A percentile compares a stretch with the other conserved stretches of the same genome.
Evolutionary conservation across 2,329 filamentous ascomycete species (phyloP).

Genomic region (Pseudocercospora musae): DNA sequence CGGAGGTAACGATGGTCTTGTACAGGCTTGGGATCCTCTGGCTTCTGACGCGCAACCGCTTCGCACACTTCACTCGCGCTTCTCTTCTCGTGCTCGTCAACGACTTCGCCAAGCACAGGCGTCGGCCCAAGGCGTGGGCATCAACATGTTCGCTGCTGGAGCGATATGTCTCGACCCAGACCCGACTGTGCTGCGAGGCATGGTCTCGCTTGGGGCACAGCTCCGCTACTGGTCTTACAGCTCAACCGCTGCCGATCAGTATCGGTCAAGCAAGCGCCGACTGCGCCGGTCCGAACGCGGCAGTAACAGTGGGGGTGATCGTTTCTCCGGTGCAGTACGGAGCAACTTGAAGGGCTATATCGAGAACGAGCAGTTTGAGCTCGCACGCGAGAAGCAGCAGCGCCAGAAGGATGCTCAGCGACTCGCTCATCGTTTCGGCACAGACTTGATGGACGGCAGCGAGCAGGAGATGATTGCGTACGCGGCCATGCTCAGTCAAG

Average conservation of each 20-base stretch:
- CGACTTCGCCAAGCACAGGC: slow-evolving; percentile 65
- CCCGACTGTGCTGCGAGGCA: slow-evolving; percentile 76
- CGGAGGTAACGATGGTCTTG: slow-evolving; percentile 89
- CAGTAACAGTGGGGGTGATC: slow-evolving; percentile 57
- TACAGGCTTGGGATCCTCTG: slow-evolving; percentile 95
- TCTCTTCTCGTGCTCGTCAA: slow-evolving; percentile 77
- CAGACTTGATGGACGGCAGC: slow-evolving; percentile 63
- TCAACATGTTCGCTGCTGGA: slow-evolving; percentile 76
- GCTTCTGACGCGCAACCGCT: slow-evolving; percentile 75
- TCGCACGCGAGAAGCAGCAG: slow-evolving; percentile 68
- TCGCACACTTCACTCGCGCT: slow-evolving; percentile 80
- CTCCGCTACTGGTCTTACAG: slow-evolving; percentile 93
- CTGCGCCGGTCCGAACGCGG: slow-evolving; percentile 66
- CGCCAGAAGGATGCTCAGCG: slow-evolving; percentile 65
- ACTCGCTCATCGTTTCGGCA: slow-evolving; percentile 76
- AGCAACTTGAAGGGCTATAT: slow-evolving; percentile 78
- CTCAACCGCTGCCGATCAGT: slow-evolving; percentile 70
- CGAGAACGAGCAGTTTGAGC: slow-evolving; percentile 75
- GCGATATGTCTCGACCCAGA: slow-evolving; percentile 86
- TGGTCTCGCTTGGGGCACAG: slow-evolving; percentile 82
- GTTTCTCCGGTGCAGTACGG: slow-evolving; percentile 61
- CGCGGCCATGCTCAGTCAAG: slow-evolving; percentile 60
- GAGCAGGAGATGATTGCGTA: slow-evolving; percentile 64
- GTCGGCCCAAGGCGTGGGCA: slow-evolving; percentile 64
- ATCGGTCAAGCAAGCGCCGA: slow-evolving; percentile 74